Conservation (phyloP, 345 rosid species). For the Mallotus nudiflorus region DNA sequence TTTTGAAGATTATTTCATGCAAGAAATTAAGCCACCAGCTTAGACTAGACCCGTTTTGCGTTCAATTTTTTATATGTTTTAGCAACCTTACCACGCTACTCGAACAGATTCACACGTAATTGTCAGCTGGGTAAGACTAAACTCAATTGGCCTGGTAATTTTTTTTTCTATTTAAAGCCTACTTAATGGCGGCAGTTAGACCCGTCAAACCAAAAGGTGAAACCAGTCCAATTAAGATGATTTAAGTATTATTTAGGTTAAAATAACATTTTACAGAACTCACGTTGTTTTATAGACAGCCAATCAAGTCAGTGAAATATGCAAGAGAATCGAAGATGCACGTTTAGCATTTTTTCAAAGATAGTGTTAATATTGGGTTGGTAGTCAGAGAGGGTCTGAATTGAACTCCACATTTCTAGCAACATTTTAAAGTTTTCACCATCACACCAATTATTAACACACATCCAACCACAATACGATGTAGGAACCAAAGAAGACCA, state of each 20-base stretch:
- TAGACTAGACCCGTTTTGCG: conserved; percentile 15
- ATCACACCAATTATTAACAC: too few relatives aligned
- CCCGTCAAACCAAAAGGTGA: neutral
- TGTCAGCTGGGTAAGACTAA: neutral
- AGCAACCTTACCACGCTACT: conserved; percentile 10
- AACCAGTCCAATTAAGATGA: neutral
- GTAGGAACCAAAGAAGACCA: too few relatives aligned
- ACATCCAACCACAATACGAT: too few relatives aligned
- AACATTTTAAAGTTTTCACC: too few relatives aligned
- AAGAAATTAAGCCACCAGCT: conserved; percentile 29
- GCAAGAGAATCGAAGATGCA: too few relatives aligned
- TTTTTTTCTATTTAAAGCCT: neutral
- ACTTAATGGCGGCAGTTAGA: neutral
- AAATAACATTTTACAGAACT: neutral
- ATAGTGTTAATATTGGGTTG: too few relatives aligned
- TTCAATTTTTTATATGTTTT: neutral
- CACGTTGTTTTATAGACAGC: neutral
- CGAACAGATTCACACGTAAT: neutral
- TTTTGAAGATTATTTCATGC: conserved; percentile 7
- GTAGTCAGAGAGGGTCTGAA: too few relatives aligned
- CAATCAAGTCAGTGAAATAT: neutral
- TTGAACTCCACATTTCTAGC: too few relatives aligned
- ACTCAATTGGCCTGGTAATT: neutral
- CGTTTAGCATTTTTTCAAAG: too few relatives aligned
- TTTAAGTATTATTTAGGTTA: neutral